Base-by-base conservation (phyloP, 148 eudicot genomes). In the Rhododendron griersonianum region DNA sequence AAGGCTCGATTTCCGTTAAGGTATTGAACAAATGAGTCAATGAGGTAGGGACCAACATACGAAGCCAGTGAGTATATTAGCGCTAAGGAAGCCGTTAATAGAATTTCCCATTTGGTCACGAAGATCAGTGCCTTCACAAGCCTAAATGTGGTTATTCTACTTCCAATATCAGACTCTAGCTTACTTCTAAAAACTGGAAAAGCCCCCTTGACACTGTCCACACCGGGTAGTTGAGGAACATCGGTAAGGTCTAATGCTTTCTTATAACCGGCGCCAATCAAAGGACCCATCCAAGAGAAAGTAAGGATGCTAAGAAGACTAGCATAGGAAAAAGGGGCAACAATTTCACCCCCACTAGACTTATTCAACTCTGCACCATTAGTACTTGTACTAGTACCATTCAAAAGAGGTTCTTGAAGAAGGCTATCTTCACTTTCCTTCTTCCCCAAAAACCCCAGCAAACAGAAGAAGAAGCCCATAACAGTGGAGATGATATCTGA, bases 221-320 rank as follows among this genome's bases (percentile, higher is more conserved):
- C 80, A 16, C 90, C 89, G 5, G 87, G 86, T 41, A 93, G 90
- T 75, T 87, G 88, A 86, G 95, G 95, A 83, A 93, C 93, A 84
- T 93, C 94, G 63, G 90, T 93, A 63, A 91, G 84, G 88, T 93
- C 92, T 63, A 93, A 76, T 25, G 87, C 81, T 86, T 93, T 93
- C 86, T 86, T 92, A 55, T 89, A 87, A 25, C 95, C 94, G 25
- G 80, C 76, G n/a, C 90, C 82, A 28, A 92, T 84, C 47, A 92
- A 71, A 81, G 87, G 78, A 10, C 90, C 89, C 87, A 91, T 90
- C 94, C 93, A 93, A 82, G 92, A 75, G 84, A 93, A 93, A 51
- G 88, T 87, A 15, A 91, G 80, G 21, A 77, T 85, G 84, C 95
- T 93, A 85, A 92, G 71, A 8, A 90, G 28, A 16, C 89, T 87